These are phyloP conservation scores for Tricladium varicosporioides DNA, from an alignment of 2,329 filamentous ascomycete species.

Conservation along the genomic window DNA sequence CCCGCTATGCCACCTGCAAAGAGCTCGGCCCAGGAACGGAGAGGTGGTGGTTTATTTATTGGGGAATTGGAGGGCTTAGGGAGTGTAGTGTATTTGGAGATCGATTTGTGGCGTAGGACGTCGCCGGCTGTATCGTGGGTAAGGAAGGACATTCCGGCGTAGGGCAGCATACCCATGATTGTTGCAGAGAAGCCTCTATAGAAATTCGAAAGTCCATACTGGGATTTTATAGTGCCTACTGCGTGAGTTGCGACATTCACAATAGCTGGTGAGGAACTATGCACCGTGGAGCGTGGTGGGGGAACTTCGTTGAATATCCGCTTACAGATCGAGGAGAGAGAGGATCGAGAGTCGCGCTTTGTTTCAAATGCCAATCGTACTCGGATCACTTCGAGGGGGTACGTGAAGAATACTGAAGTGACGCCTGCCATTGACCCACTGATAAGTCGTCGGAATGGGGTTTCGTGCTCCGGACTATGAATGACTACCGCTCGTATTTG, in stretches of 20 bases:
- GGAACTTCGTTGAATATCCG: constrained; percentile 82
- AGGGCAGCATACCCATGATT: constrained; percentile 91
- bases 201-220: constrained; percentile 79
- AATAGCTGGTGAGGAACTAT: constrained; percentile 38
- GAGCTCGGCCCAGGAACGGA: constrained; percentile 86
- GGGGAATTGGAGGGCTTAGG: constrained; percentile 55
- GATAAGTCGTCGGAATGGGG: constrained; percentile 70
- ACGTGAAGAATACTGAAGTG: constrained; percentile 92
- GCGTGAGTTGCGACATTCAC: constrained; percentile 42
- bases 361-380: constrained; percentile 96
- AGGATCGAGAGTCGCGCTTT: constrained; percentile 67
- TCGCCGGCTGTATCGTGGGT: constrained; percentile 92
- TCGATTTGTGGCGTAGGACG: constrained; percentile 64
- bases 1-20: constrained; percentile 82
- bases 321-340: constrained; percentile 72
- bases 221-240: constrained; percentile 46
- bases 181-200: constrained; percentile 93
- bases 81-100: constrained; percentile 75
- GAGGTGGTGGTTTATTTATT: constrained; percentile 62
- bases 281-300: constrained; percentile 36
- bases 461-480: constrained; percentile 69
- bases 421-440: constrained; percentile 77
- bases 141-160: constrained; percentile 92
- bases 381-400: constrained; percentile 88
- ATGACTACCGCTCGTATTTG: constrained; percentile 85